phyloP scores from a whole-genome alignment of 805 yeast species.

The Candida quercuum region DNA sequence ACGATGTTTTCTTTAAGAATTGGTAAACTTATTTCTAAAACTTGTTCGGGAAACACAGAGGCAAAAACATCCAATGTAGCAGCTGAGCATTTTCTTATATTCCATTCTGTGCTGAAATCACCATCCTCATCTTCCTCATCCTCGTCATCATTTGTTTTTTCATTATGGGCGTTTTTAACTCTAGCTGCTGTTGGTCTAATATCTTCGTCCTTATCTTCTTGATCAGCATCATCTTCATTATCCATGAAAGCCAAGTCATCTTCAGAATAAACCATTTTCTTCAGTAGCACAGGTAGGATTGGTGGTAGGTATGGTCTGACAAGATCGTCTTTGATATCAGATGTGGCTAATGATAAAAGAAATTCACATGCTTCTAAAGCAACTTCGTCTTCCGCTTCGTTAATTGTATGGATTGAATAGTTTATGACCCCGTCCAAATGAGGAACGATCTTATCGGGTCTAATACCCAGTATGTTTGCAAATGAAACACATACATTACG shows the following conservation, averaged over 20 bases:
- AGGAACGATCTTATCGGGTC: constrained; percentile 76
- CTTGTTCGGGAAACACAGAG: constrained; percentile 57
- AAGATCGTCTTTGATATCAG: constrained; percentile 45
- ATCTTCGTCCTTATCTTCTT: constrained; percentile 83
- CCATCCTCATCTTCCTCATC: constrained; percentile 72
- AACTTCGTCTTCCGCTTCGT: constrained; percentile 59
- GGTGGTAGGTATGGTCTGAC: constrained; percentile 52
- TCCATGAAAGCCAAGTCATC: constrained; percentile 70
- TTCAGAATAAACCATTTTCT: constrained; percentile 84
- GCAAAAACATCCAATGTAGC: constrained; percentile 86
- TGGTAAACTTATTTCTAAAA: constrained; percentile 67
- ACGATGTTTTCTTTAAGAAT: constrained; percentile 64
- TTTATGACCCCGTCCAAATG: constrained; percentile 83
- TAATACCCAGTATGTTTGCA: constrained; percentile 59
- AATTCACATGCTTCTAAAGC: constrained; percentile 94
- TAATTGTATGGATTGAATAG: constrained; percentile 77
- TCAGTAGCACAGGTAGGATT: constrained; percentile 72
- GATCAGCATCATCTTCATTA: constrained; percentile 65
- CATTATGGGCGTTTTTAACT: constrained; percentile 36
- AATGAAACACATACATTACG: constrained; percentile 76
- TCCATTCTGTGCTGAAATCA: constrained; percentile 76
- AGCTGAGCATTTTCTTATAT: constrained; percentile 87
- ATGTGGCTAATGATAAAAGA: constrained; percentile 65
- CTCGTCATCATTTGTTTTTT: constrained; percentile 50
- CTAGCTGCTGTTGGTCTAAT: constrained; percentile 78